Conservation (phyloP, 2,329 filamentous ascomycete genomes). For the Metarhizium robertsii region DNA sequence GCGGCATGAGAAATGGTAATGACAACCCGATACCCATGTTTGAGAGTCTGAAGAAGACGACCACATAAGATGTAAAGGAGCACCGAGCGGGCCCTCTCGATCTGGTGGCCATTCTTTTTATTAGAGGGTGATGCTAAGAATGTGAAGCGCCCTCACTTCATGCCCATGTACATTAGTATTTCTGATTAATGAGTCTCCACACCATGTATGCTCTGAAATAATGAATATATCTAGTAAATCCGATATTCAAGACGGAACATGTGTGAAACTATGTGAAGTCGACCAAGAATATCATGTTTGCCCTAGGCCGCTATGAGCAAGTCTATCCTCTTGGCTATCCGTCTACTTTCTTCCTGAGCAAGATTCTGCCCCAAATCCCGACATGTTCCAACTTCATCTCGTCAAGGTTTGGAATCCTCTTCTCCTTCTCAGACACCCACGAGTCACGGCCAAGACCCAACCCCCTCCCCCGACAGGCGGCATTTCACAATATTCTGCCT, state of each 20-base stretch:
- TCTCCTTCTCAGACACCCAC: neutral
- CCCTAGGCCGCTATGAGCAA: neutral
- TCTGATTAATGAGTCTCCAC: neutral
- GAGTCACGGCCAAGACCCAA: neutral
- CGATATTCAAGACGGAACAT: no score
- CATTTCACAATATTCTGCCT: slow-evolving; percentile 60
- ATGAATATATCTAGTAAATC: no score
- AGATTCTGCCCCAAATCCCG: neutral
- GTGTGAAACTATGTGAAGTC: no score
- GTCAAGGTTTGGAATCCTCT: neutral
- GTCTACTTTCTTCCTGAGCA: neutral
- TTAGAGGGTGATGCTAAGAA: neutral
- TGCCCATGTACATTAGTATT: neutral
- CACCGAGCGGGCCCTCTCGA: neutral
- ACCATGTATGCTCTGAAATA: neutral
- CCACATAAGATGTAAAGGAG: neutral
- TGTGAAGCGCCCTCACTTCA: neutral
- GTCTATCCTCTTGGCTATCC: neutral
- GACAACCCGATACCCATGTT: slow-evolving; percentile 27
- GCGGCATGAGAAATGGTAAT: slow-evolving; percentile 46
- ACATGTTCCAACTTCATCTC: neutral
- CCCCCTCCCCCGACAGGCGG: slow-evolving; percentile 16
- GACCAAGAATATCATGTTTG: no score
- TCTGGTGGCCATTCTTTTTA: neutral
- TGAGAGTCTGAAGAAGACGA: slow-evolving; percentile 17